phyloP scores from a whole-genome alignment of 1,284 basidiomycete species.

The Lentinula novae-zelandiae region DNA sequence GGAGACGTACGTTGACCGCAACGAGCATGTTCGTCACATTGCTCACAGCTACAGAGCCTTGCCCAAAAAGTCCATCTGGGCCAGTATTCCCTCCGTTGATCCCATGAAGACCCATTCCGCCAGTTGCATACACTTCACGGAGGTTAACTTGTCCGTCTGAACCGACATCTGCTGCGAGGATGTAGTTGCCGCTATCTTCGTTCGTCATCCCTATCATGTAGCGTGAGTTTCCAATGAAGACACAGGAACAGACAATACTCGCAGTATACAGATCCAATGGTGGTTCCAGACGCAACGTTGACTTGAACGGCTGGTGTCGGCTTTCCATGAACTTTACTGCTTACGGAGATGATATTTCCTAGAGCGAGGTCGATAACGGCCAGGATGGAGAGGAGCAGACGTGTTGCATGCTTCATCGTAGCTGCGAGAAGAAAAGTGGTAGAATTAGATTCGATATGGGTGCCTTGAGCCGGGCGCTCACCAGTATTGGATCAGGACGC shows the following conservation, averaged over 20 bases:
- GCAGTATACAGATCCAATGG: not conserved
- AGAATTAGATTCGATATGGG: too few relatives aligned
- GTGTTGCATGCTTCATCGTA: not conserved
- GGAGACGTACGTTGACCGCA: conserved; percentile 9
- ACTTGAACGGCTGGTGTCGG: not conserved
- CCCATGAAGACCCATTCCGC: conserved; percentile 6
- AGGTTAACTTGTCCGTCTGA: not conserved
- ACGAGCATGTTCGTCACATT: conserved; percentile 8
- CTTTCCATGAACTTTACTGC: not conserved
- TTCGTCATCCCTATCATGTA: not conserved
- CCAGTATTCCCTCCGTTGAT: conserved; percentile 1
- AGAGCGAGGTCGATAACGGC: not conserved
- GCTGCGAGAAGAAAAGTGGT: not conserved
- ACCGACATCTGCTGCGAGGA: not conserved
- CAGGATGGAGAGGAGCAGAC: not conserved
- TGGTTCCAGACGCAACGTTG: not conserved
- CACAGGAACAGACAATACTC: not conserved
- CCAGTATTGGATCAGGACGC: too few relatives aligned
- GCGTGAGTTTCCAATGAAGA: not conserved
- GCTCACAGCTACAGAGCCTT: conserved; percentile 6
- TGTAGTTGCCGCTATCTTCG: conserved; percentile 1
- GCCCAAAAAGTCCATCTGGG: conserved; percentile 4
- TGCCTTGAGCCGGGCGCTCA: too few relatives aligned
- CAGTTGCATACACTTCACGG: conserved; percentile 6
- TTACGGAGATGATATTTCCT: not conserved